Evolutionary conservation across 495 filamentous ascomycete species (phyloP).

Genomic region (Ascobolus immersus): DNA sequence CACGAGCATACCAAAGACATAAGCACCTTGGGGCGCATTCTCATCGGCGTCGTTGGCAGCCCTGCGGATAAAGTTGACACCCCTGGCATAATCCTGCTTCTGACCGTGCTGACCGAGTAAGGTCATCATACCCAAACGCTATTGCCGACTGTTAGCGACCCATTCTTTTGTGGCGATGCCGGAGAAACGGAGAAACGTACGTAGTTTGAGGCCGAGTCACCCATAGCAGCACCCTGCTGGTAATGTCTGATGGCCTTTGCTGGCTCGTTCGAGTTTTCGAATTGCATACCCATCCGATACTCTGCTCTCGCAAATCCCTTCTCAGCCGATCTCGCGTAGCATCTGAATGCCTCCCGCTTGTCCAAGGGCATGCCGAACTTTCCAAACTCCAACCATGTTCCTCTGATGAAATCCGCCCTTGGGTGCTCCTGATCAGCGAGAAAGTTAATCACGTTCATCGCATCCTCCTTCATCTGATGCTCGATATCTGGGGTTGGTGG

Average conservation of each 20-base stretch:
- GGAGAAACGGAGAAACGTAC: slow-evolving; percentile 17
- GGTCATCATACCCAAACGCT: slow-evolving; percentile 90
- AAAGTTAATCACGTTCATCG: slow-evolving; percentile 73
- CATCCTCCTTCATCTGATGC: slow-evolving; percentile 64
- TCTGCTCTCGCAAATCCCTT: slow-evolving; percentile 82
- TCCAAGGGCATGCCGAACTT: slow-evolving; percentile 74
- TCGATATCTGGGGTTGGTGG: slow-evolving; percentile 62
- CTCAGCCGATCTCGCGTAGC: slow-evolving; percentile 63
- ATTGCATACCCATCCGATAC: slow-evolving; percentile 96
- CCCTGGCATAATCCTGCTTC: slow-evolving; percentile 49
- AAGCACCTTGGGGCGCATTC: slow-evolving; percentile 91
- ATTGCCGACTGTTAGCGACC: slow-evolving; percentile 11
- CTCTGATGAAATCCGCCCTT: slow-evolving; percentile 78
- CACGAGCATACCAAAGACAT: slow-evolving; percentile 87
- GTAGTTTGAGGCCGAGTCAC: slow-evolving; percentile 84
- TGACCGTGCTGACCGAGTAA: slow-evolving; percentile 80
- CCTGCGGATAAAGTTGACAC: slow-evolving; percentile 52
- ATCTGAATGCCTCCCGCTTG: slow-evolving; percentile 77
- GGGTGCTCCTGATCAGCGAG: slow-evolving; percentile 78
- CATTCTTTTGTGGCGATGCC: not conserved
- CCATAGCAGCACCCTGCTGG: slow-evolving; percentile 42
- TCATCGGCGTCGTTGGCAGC: slow-evolving; percentile 81
- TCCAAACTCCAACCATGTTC: slow-evolving; percentile 95
- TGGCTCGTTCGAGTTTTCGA: slow-evolving; percentile 74
- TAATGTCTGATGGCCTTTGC: slow-evolving; percentile 81